A percentile compares a stretch with the other conserved stretches of the same genome.
These are phyloP conservation scores for Mangifera indica DNA, from an alignment of 345 rosid species.

Conservation along the genomic window DNA sequence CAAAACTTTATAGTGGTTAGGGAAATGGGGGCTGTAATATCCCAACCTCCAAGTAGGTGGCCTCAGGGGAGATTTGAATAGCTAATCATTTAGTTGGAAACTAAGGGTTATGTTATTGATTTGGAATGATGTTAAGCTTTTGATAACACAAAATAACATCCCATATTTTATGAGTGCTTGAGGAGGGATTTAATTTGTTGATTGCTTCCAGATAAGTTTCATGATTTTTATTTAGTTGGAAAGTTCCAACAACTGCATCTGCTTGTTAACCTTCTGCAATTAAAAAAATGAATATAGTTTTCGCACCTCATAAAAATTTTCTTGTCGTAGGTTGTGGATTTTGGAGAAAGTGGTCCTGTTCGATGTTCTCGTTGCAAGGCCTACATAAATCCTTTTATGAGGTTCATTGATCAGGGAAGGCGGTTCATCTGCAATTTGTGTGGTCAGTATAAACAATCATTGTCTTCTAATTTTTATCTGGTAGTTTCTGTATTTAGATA, in stretches of 20 bases:
- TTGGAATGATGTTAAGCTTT: not conserved
- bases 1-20: not conserved
- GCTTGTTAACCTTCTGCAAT: not conserved
- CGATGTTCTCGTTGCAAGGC: conserved; percentile 96
- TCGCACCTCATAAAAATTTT: conserved; percentile 11
- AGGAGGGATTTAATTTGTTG: not conserved
- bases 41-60: not conserved
- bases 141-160: not conserved
- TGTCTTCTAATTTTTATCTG: conserved; percentile 10
- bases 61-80: not conserved
- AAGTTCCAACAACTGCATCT: not conserved
- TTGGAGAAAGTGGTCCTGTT: conserved; percentile 89
- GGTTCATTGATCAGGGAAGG: conserved; percentile 87
- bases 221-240: not conserved
- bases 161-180: not conserved
- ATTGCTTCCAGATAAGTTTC: not conserved
- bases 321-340: conserved; percentile 70
- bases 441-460: conserved; percentile 35
- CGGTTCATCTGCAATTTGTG: conserved; percentile 86
- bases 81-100: not conserved
- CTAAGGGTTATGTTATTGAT: not conserved
- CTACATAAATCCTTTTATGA: conserved; percentile 92
- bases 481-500: not conserved
- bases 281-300: not conserved
- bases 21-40: not conserved